Percentiles rank a stretch among this genome's conserved stretches.
Evolutionary conservation across 176 grass and related monocot genomes (phyloP).

Genomic region (Poa pratensis): DNA sequence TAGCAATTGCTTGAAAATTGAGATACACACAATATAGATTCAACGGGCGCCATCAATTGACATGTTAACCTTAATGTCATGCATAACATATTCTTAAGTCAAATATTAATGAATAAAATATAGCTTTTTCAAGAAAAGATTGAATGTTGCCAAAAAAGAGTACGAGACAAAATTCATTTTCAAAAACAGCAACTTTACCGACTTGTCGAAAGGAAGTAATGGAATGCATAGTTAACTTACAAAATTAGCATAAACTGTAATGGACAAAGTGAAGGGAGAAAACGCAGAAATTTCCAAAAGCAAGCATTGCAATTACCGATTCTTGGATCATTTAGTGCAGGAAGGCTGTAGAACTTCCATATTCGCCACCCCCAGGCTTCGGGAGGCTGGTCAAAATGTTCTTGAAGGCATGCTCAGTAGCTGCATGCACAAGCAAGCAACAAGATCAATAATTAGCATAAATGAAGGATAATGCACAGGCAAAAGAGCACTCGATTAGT

Average conservation of each 20-base stretch:
- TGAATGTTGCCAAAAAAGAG: not conserved
- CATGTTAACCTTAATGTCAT: not conserved
- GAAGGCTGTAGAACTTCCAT: conserved; percentile 76
- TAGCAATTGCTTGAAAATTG: not conserved
- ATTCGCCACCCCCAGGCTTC: conserved; percentile 73
- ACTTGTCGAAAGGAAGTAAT: not conserved
- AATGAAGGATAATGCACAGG: not conserved
- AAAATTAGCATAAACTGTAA: not conserved
- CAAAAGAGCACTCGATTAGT: conserved; percentile 23
- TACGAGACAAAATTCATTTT: not conserved
- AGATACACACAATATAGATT: not conserved
- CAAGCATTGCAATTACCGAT: conserved; percentile 53
- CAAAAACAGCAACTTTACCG: not conserved
- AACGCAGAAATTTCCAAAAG: not conserved
- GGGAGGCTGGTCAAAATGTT: conserved; percentile 68
- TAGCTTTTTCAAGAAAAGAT: not conserved
- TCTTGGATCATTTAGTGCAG: conserved; percentile 76
- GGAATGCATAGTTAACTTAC: not conserved
- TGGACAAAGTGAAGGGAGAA: not conserved
- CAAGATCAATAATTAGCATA: conserved; percentile 8
- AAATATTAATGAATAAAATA: not conserved
- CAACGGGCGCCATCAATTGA: not conserved
- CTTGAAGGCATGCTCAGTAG: conserved; percentile 60
- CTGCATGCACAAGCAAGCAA: conserved; percentile 47
- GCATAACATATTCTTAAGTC: not conserved